Base-by-base conservation (phyloP, 257 asterid genomes). In the Nemophila menziesii region DNA sequence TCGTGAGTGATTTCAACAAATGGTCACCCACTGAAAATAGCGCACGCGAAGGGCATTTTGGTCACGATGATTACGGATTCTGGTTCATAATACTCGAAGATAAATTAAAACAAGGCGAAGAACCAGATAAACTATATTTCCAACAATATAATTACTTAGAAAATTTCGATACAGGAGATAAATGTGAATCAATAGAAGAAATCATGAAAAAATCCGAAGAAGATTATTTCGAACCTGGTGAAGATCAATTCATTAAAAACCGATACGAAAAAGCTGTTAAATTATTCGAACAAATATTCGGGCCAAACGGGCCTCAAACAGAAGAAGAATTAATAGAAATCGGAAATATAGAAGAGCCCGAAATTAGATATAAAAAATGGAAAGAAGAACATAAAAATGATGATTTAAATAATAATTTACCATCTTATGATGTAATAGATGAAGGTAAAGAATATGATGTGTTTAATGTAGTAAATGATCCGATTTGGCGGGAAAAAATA, bases 161-260 rank as follows among this genome's bases (percentile, higher is more conserved):
- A 54, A 95, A 81, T 18, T 74, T 71, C 65, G 98, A 89, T 57
- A 81, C 76, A 84, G 98, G 98, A 16, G 96, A 89, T 60, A 74
- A 70, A 52, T 92, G 94, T 55, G 61, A 74, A 46, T 76, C 92
- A 12, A 54, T 64, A 3, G 93, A 84, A 54, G 96, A 89, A 64
- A 50, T 77, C 29, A 78, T 89, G 54, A 44, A 80, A 63, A 80
- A 69, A 67, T 75, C 93, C 1, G 76, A 74, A 65, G 94, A 89
- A 33, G 93, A 84, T 67, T 89, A 89, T 52, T 89, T 95, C 95
- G 95, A 89, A 67, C 94, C 96, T 29, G 98, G 98, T 51, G 96
- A 89, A 76, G 98, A 89, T 65, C 85, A 92, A 44, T 78, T 58
- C 61, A 51, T 71, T 19, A 89, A 84, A 20, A 59, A 74, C 14